Conservation (phyloP, 2,329 filamentous ascomycete genomes). For the Fusarium proliferatum region DNA sequence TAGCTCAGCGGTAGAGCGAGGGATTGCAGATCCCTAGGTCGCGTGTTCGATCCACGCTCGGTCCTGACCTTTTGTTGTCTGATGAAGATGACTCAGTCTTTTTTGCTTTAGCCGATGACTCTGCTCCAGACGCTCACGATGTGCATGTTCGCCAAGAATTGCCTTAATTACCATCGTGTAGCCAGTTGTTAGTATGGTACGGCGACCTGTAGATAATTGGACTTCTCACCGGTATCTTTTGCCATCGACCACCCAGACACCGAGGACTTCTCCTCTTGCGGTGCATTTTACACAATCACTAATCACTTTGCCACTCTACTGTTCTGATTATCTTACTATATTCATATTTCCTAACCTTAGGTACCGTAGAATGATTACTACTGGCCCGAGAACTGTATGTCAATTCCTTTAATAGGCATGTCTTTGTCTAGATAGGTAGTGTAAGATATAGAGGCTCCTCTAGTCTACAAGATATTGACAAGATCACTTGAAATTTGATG, state of each 20-base stretch:
- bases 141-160: neutral
- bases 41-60: slow-evolving; percentile 41
- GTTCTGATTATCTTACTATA: neutral
- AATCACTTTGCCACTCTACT: neutral
- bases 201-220: accelerated
- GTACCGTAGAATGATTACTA: neutral
- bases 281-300: neutral
- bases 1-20: slow-evolving; percentile 41
- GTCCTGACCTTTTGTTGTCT: slow-evolving; percentile 21
- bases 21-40: slow-evolving; percentile 39
- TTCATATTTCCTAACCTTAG: neutral
- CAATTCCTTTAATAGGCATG: neutral
- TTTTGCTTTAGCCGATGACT: neutral
- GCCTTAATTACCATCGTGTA: neutral
- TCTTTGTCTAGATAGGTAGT: neutral
- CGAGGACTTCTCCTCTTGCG: neutral
- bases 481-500: slow-evolving; percentile 50
- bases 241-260: no score
- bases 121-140: no score
- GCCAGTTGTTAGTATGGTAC: no score
- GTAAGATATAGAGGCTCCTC: neutral
- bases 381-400: neutral
- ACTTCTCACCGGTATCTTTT: no score
- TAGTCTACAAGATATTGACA: slow-evolving; percentile 49
- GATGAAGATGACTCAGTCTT: neutral